A percentile compares a stretch with the other conserved stretches of the same genome.
Conservation (phyloP, 805 yeast species). For the Debaryomyces hansenii region DNA sequence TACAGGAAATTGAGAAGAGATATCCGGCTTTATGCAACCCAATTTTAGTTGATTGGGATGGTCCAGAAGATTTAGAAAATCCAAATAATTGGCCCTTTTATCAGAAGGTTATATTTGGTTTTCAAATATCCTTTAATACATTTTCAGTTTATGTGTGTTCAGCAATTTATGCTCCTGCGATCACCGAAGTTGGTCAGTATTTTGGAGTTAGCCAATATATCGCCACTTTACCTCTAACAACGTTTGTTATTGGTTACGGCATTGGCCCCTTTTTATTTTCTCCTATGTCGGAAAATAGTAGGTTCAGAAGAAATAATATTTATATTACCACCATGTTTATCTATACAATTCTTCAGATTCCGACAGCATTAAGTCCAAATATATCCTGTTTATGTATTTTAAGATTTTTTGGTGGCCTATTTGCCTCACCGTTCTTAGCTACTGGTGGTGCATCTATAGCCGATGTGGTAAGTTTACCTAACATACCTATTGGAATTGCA, state of each 20-base stretch:
- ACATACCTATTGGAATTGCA: constrained; percentile 44
- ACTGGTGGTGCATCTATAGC: constrained; percentile 55
- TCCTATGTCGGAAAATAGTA: constrained; percentile 53
- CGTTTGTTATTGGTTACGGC: constrained; percentile 60
- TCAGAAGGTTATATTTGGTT: constrained; percentile 34
- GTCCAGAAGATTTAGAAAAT: constrained; percentile 46
- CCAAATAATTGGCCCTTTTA: constrained; percentile 52
- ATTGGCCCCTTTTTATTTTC: constrained; percentile 58
- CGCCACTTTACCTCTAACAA: constrained; percentile 38
- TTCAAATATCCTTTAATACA: constrained; percentile 42
- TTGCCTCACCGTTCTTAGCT: constrained; percentile 51
- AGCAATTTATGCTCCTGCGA: constrained; percentile 52
- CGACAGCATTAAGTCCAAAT: constrained; percentile 21
- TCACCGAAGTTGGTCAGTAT: constrained; percentile 39
- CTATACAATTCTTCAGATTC: constrained; percentile 50
- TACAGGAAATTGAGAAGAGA: too few relatives aligned
- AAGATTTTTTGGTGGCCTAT: constrained; percentile 50
- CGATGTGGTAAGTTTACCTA: constrained; percentile 43
- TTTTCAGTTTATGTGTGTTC: constrained; percentile 52
- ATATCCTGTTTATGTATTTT: constrained; percentile 48
- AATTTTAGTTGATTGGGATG: constrained; percentile 22
- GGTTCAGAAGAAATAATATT: constrained; percentile 47
- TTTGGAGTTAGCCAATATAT: constrained; percentile 43
- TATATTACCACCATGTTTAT: constrained; percentile 44
- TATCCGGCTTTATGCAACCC: too few relatives aligned